Evolutionary conservation across 2,329 filamentous ascomycete species (phyloP).

Genomic region (Penicillium hordei): DNA sequence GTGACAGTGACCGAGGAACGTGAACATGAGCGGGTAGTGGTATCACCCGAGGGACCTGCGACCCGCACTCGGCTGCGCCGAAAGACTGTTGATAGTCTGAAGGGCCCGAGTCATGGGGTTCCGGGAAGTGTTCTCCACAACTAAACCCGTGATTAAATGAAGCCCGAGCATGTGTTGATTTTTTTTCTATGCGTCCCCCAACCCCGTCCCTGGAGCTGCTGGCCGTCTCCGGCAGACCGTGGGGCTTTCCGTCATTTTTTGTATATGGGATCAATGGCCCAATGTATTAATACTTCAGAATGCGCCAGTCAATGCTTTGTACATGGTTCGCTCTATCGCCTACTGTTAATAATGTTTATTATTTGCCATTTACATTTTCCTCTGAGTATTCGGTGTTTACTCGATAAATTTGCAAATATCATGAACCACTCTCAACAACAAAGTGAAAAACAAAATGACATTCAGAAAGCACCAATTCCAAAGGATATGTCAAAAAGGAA

Average conservation of each 20-base stretch:
- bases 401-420: neutral
- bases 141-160: conserved; percentile 19
- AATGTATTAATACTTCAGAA: conserved; percentile 37
- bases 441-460: neutral
- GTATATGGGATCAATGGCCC: conserved; percentile 23
- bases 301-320: conserved; percentile 28
- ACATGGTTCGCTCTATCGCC: conserved; percentile 23
- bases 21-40: conserved; percentile 25
- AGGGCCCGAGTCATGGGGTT: conserved; percentile 39
- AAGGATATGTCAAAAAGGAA: neutral
- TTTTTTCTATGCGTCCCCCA: conserved; percentile 19
- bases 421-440: neutral
- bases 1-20: conserved; percentile 10
- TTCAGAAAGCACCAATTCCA: neutral
- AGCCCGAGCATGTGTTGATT: conserved; percentile 11
- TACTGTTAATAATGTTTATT: conserved; percentile 29
- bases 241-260: conserved; percentile 16
- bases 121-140: conserved; percentile 44
- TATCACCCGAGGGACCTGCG: conserved; percentile 27
- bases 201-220: conserved; percentile 29
- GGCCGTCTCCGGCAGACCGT: conserved; percentile 31
- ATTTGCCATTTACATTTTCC: neutral
- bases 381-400: neutral
- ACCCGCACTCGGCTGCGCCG: conserved; percentile 37
- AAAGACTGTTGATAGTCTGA: conserved; percentile 40